phyloP scores from a whole-genome alignment of 163 green algal species.

The Scenedesmus sp. region DNA sequence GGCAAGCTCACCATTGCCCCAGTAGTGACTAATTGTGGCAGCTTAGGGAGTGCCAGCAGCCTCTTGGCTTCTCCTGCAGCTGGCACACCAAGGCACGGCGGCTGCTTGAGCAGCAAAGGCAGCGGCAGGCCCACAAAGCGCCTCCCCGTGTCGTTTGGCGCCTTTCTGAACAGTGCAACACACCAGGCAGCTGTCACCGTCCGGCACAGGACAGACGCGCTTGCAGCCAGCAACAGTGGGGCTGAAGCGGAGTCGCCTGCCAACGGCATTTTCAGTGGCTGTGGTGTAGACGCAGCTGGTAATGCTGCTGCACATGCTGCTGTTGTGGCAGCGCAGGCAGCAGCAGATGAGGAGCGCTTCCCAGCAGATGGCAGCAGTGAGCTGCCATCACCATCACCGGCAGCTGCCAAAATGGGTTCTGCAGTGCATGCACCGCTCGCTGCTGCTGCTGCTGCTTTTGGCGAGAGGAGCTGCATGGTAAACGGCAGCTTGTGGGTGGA shows the following conservation, averaged over 20 bases:
- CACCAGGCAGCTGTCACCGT: too few species aligned
- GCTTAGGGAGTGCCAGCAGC: not conserved
- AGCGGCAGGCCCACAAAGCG: too few species aligned
- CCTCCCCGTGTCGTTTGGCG: too few species aligned
- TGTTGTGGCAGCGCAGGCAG: conserved; percentile 2
- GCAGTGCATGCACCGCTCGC: not conserved
- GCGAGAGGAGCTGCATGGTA: not conserved
- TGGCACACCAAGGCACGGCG: not conserved
- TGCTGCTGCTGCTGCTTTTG: not conserved
- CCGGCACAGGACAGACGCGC: too few species aligned
- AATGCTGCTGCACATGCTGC: too few species aligned
- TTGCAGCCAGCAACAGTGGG: too few species aligned
- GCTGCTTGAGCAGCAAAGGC: not conserved
- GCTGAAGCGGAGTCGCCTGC: too few species aligned
- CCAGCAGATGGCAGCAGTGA: too few species aligned
- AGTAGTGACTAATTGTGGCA: not conserved
- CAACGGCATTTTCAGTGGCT: too few species aligned
- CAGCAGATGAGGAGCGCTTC: not conserved
- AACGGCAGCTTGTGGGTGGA: not conserved
- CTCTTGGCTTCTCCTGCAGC: not conserved
- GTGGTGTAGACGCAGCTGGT: too few species aligned
- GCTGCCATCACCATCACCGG: not conserved
- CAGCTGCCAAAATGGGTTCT: too few species aligned
- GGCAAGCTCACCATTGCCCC: not conserved
- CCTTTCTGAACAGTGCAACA: too few species aligned